Evolutionary conservation across 768 basidiomycete genomes (phyloP).

Genomic region (Solioccasus polychromus): DNA sequence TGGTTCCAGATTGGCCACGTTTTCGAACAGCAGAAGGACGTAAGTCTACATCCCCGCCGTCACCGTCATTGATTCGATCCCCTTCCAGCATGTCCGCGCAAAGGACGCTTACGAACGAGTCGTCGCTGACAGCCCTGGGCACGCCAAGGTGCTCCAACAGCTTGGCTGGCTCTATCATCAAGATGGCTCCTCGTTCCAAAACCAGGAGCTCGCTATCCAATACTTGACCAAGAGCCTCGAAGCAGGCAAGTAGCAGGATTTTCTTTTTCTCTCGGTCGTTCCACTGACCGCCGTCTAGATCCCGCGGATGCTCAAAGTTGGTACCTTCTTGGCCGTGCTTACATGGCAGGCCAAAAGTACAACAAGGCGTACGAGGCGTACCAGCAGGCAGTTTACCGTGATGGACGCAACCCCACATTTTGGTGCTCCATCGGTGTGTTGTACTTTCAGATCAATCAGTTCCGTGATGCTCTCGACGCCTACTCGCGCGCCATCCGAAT

Average conservation of each 20-base stretch:
- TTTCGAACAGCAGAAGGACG: conserved; percentile 96
- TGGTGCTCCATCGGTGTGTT: conserved; percentile 99
- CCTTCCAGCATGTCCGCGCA: conserved; percentile 72
- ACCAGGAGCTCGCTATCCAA: conserved; percentile 90
- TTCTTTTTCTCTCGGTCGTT: neutral
- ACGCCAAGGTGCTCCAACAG: conserved; percentile 97
- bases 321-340: conserved; percentile 97
- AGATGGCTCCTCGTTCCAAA: conserved; percentile 91
- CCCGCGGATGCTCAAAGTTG: conserved; percentile 95
- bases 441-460: conserved; percentile 99
- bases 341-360: conserved; percentile 98
- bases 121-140: conserved; percentile 86
- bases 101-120: conserved; percentile 97
- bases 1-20: conserved; percentile 99
- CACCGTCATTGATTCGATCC: conserved; percentile 6
- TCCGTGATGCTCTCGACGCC: conserved; percentile 96
- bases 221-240: conserved; percentile 95
- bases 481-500: conserved; percentile 99
- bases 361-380: conserved; percentile 99
- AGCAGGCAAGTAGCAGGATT: conserved; percentile 73
- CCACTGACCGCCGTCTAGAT: conserved; percentile 46
- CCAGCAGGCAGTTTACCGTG: conserved; percentile 98
- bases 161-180: conserved; percentile 98
- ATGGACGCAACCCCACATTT: conserved; percentile 98
- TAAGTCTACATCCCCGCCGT: conserved; percentile 37